Evolutionary conservation across 148 eudicot species (phyloP), one percentile per base, ranked within the genome.

Genomic region (Mesembryanthemum crystallinum): DNA sequence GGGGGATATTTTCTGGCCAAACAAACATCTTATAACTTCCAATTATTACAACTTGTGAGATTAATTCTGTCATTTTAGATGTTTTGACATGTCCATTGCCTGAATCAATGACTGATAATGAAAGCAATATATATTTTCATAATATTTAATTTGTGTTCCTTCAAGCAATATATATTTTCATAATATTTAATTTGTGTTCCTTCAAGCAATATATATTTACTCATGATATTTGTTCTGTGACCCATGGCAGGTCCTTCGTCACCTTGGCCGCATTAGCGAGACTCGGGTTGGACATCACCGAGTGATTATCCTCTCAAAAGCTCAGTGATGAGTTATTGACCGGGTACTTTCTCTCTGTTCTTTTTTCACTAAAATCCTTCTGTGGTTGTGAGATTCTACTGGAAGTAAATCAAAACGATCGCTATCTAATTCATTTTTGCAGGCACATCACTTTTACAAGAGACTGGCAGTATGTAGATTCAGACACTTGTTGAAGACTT

Each of bases 201-300:
- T 61, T 75, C 72, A 25, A 64, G n/a, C 1, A 7, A 17, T 23
- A 7, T 20, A 23, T 7, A 25, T 42, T 18, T 49, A 6, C 6
- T 24, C 57, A 28, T 47, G 23, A 21, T 42, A 60, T 11, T 33
- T 12, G 51, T 30, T n/a, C 65, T 67, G 42, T 67, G 33, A 60
- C 39, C 52, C 42, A 57, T 73, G 67, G 29, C 83, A 93, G 98
- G 91, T 93, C 66, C 94, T 93, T 78, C 91, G 98, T 64, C 98
- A 93, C 81, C 88, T 93, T 82, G 98, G 92, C 42, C 92, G 98
- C 57, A 83, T 93, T 58, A 89, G 81, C 59, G 98, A 93, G 85
- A 88, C 82, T 67, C 86, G 98, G 37, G 80, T 87, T 76, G 98
- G 97, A 64, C 98, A 87, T 79, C 85, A 93, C 67, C 91, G 97